A percentile compares a stretch with the other conserved stretches of the same genome.
Conservation (phyloP, 305 asterid species). For the Solanum hybrid region DNA sequence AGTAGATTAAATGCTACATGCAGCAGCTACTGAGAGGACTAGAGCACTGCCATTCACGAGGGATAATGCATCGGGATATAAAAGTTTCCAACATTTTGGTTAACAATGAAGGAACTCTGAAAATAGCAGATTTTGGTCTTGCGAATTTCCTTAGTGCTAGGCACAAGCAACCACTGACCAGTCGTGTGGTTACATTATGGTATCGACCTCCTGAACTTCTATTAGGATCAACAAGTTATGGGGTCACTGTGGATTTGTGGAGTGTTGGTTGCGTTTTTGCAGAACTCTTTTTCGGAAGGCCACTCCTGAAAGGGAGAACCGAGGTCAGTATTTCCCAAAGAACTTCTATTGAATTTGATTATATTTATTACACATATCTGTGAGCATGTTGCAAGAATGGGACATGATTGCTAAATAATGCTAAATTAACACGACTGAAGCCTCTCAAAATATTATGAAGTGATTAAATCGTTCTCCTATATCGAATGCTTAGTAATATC, state of each 20-base stretch:
- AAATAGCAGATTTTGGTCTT: constrained; percentile 85
- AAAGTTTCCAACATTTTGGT: constrained; percentile 75
- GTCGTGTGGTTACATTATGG: constrained; percentile 90
- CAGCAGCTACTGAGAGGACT: constrained; percentile 63
- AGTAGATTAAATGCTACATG: constrained; percentile 75
- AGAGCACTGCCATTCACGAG: constrained; percentile 76
- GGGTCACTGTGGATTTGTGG: constrained; percentile 73
- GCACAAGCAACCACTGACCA: constrained; percentile 57
- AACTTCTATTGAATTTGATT: neutral
- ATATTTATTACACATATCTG: neutral
- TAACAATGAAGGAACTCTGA: constrained; percentile 63
- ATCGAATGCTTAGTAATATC: neutral
- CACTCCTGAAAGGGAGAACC: constrained; percentile 78
- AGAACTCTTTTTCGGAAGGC: constrained; percentile 74
- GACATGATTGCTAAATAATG: neutral
- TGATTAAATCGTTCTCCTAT: neutral
- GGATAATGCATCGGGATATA: constrained; percentile 79
- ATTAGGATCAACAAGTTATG: constrained; percentile 70
- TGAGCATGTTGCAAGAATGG: neutral
- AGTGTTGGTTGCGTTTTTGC: constrained; percentile 90
- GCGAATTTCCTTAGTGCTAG: constrained; percentile 46
- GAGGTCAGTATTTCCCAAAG: constrained; percentile 35
- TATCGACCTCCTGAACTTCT: constrained; percentile 88
- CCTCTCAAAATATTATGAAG: neutral
- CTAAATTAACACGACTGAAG: neutral